A percentile compares a stretch with the other conserved stretches of the same genome.
phyloP scores from a whole-genome alignment of 805 yeast species.

The Pichia rugopelliculosa region DNA sequence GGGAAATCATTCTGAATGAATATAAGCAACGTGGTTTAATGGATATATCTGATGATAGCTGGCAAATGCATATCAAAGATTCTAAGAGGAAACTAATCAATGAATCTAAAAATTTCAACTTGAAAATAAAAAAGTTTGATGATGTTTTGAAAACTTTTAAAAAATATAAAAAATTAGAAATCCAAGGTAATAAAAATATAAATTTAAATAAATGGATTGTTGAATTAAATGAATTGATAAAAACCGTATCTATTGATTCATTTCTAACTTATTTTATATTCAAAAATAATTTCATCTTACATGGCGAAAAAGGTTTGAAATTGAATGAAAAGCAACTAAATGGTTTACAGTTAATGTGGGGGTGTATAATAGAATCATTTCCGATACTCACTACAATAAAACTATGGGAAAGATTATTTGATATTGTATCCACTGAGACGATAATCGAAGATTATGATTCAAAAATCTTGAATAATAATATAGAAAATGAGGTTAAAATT shows the following conservation, averaged over 20 bases:
- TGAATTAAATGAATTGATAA: not conserved
- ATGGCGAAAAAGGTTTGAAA: conserved; percentile 13
- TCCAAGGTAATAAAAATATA: conserved; percentile 35
- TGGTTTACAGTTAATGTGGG: conserved; percentile 27
- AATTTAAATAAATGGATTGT: conserved; percentile 21
- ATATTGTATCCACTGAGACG: conserved; percentile 7
- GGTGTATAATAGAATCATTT: conserved; percentile 20
- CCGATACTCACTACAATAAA: conserved; percentile 13
- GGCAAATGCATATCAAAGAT: not conserved
- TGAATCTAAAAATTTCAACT: not conserved
- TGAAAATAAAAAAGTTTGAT: conserved; percentile 19
- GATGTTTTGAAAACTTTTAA: conserved; percentile 40
- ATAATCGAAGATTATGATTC: conserved; percentile 3
- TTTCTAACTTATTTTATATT: conserved; percentile 24
- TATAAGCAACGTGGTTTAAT: not conserved
- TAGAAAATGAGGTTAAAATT: not conserved
- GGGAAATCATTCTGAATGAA: conserved; percentile 40
- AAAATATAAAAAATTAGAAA: conserved; percentile 39
- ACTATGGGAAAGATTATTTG: conserved; percentile 15
- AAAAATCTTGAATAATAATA: not conserved
- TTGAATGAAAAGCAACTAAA: conserved; percentile 20
- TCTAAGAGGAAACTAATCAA: not conserved
- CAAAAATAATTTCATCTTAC: conserved; percentile 28
- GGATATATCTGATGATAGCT: not conserved
- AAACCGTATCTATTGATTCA: conserved; percentile 4